Base-by-base conservation (phyloP, 176 grass and related monocot species). In the Leersia perrieri region DNA sequence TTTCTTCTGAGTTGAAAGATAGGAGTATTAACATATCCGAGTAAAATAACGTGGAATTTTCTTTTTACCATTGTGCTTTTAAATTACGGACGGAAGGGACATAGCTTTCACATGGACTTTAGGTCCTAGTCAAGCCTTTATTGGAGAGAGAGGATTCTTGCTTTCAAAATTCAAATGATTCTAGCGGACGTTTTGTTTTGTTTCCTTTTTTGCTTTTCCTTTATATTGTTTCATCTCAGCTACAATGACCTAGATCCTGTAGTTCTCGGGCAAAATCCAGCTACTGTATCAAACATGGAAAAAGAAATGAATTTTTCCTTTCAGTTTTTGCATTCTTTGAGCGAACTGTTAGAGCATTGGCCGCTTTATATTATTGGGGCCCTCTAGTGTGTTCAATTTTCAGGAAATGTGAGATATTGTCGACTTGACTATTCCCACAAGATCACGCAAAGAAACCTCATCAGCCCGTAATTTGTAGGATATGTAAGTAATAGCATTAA, bases 401-500 rank as follows among this genome's bases (percentile, higher is more conserved):
- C 36, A 60, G 70, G 68, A 79, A 73, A 83, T 84, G 45, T 73
- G 40, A 36, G 67, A 34, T 73, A 28, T 23, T 89, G 42, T 31
- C 58, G 72, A 77, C 72, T 73, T 77, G 77, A 27, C 66, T 62
- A 72, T 78, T 90, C 67, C 83, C 88, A 82, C 67, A 29, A 68
- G 67, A 68, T 82, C 83, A 86, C 77, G 79, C 83, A 86, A 82
- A 82, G 78, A 78, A 86, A 77, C 83, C 60, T 90, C 79, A 73
- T 23, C 78, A 86, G 67, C 67, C 73, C 31, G 66, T 78, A 78
- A 82, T 86, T 90, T 82, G 78, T 73, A 78, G 73, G 60, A 68
- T 45, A 49, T 73, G 78, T 22, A 86, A 86, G 78, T 67, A 78
- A 72, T 66, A 65, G 16, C 73, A 82, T 82, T 89, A 85, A 77